Base-by-base conservation (phyloP, 1,139 yeast species). In the Yamadazyma jaroonii region DNA sequence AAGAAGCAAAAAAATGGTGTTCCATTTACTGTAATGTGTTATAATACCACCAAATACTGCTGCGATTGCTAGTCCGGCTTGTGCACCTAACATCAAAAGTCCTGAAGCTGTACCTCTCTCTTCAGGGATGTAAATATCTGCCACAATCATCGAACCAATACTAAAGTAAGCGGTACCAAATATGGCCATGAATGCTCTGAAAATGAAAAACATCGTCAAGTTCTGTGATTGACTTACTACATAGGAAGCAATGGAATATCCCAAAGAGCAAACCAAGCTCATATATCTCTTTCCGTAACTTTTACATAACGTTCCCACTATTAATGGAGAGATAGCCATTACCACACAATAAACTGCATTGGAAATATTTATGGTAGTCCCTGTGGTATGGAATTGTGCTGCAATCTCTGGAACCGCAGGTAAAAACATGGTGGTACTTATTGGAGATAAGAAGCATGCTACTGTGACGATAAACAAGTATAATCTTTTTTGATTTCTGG, bases 81-180 rank as follows among this genome's bases (percentile, higher is more conserved):
- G 77, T 1, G 73, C 54, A 0, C 77, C 76, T n/a, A 61, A 46
- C 4, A 72, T 47, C 6, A 64, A 52, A 55, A 63, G 58, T 1
- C 75, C 69, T 67, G 72, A 67, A 2, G 68, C 72, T 2, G 49
- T 53, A 1, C 79, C 80, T 43, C 80, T 54, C 42, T 67, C 64
- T n/a, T 56, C 56, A 0, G 79, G 79, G 2, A 51, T 48, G 42
- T 61, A 67, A 23, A 73, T 59, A 48, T 74, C 80, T 15, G 72
- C 67, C 12, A 74, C 54, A 30, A 70, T 56, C n/a, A 59, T 56
- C 6, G 73, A 73, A 10, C 76, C 77, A 20, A 72, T 59, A 13
- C 68, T 52, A 50, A 74, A 74, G 39, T 73, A 74, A 0, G 77
- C 64, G 1, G 79, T 72, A 2, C 79, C 80, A 48, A 72, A 70